Conservation (phyloP, 2,329 filamentous ascomycete genomes). For the Apiospora saccharicola region DNA sequence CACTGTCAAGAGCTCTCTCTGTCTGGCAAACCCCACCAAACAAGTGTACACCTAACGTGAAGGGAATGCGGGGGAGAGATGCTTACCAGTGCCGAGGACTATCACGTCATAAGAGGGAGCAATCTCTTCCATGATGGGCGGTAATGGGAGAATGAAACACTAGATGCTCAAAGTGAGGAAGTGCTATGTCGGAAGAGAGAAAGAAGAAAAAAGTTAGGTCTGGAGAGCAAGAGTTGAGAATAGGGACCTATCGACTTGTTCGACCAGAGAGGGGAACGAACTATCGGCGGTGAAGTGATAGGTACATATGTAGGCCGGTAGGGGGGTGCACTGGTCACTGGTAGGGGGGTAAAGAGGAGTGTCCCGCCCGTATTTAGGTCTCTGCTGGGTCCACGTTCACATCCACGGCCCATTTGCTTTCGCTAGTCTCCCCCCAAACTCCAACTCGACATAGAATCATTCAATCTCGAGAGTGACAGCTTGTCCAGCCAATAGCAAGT, state of each 20-base stretch:
- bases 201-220: constrained; percentile 28
- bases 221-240: constrained; percentile 21
- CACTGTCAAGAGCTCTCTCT: constrained; percentile 38
- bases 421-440: constrained; percentile 17
- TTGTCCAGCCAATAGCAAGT: constrained; percentile 21
- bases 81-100: constrained; percentile 94
- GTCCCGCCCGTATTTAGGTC: constrained; percentile 19
- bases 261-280: constrained; percentile 10
- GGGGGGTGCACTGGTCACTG: constrained; percentile 6
- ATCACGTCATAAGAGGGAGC: constrained; percentile 98
- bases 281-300: constrained; percentile 22
- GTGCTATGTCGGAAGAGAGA: constrained; percentile 31
- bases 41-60: constrained; percentile 23
- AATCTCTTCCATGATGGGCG: constrained; percentile 88
- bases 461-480: constrained; percentile 14
- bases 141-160: constrained; percentile 36
- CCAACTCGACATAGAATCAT: background rate
- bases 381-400: constrained; percentile 18
- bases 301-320: constrained; percentile 2
- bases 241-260: constrained; percentile 19
- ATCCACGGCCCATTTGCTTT: constrained; percentile 17
- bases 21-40: constrained; percentile 29
- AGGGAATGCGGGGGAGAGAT: constrained; percentile 42
- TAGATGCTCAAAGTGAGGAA: constrained; percentile 39
- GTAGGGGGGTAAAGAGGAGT: constrained; percentile 15